Percentiles rank a stretch among this genome's conserved stretches.
Evolutionary conservation across 2,329 filamentous ascomycete genomes (phyloP).

Genomic region (Talaromyces verruculosus): DNA sequence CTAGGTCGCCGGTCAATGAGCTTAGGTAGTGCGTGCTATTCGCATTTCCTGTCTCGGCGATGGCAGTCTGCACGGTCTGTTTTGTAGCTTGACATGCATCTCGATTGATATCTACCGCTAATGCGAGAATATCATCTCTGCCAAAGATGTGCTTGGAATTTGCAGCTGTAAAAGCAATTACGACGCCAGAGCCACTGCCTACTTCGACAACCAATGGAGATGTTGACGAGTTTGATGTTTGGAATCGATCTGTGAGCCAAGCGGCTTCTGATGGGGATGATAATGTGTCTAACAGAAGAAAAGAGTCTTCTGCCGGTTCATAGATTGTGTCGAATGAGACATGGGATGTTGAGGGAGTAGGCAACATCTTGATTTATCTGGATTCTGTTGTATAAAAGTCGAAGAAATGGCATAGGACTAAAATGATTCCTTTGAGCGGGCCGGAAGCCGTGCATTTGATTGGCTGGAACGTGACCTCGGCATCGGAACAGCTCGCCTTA

Average conservation of each 20-base stretch:
- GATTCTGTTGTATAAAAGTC: background rate
- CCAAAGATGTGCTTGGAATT: slow-evolving; percentile 73
- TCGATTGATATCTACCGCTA: slow-evolving; percentile 80
- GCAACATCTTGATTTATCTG: slow-evolving; percentile 64
- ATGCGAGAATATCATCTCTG: slow-evolving; percentile 65
- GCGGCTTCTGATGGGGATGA: slow-evolving; percentile 66
- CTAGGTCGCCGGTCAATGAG: slow-evolving; percentile 69
- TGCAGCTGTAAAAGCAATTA: slow-evolving; percentile 83
- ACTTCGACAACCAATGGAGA: slow-evolving; percentile 72
- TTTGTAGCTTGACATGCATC: slow-evolving; percentile 76
- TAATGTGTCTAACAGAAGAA: slow-evolving; percentile 86
- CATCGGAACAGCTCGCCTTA: slow-evolving; percentile 12
- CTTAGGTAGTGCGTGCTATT: slow-evolving; percentile 59
- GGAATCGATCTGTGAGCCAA: slow-evolving; percentile 68
- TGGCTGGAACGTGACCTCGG: slow-evolving; percentile 21
- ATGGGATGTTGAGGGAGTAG: slow-evolving; percentile 90
- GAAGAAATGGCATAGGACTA: background rate
- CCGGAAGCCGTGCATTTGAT: slow-evolving; percentile 21
- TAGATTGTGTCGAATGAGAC: slow-evolving; percentile 87
- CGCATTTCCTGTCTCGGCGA: slow-evolving; percentile 31
- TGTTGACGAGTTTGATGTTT: slow-evolving; percentile 23
- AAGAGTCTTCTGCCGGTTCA: slow-evolving; percentile 95
- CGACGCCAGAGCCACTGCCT: slow-evolving; percentile 87
- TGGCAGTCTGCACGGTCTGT: slow-evolving; percentile 62
- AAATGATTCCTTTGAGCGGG: background rate